Conservation (phyloP, 2,329 filamentous ascomycete genomes). For the Didymosphaeria variabile region DNA sequence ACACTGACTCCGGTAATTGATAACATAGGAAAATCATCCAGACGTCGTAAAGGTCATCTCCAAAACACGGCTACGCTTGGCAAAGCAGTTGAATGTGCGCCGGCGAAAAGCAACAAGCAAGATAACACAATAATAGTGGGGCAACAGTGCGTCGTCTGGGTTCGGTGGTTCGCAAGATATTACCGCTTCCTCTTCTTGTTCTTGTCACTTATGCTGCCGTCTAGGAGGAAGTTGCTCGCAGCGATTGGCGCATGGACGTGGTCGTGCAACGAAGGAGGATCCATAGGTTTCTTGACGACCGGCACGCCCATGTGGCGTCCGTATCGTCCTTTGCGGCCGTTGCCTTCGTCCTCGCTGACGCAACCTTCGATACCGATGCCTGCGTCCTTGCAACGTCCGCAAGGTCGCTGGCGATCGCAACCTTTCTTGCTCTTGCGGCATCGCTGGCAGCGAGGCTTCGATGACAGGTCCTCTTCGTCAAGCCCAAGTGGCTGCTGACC, state of each 20-base stretch:
- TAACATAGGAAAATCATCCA: constrained; percentile 11
- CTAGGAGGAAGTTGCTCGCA: constrained; percentile 23
- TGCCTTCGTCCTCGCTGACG: constrained; percentile 96
- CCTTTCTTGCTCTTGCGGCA: constrained; percentile 99
- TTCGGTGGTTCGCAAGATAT: constrained; percentile 4
- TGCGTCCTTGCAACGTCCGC: constrained; percentile 93
- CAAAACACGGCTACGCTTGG: neutral
- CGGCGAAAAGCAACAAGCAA: constrained; percentile 1
- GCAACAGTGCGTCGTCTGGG: neutral
- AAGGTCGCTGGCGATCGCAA: constrained; percentile 94
- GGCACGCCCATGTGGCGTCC: constrained; percentile 74
- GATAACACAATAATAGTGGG: constrained; percentile 5
- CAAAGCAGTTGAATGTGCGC: constrained; percentile 5
- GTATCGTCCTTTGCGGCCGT: constrained; percentile 94
- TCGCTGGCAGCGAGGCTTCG: constrained; percentile 95
- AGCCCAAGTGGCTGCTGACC: constrained; percentile 68
- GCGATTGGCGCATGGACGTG: constrained; percentile 33
- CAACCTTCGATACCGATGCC: constrained; percentile 93
- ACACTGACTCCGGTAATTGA: neutral
- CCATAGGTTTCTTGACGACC: constrained; percentile 68
- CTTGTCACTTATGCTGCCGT: constrained; percentile 58
- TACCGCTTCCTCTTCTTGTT: constrained; percentile 76
- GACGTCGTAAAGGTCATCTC: constrained; percentile 12
- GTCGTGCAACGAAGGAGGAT: constrained; percentile 46
- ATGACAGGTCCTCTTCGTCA: constrained; percentile 90